These are phyloP conservation scores for Bisporella sp. DNA, from an alignment of 2,329 filamentous ascomycete genomes.

Conservation along the genomic window DNA sequence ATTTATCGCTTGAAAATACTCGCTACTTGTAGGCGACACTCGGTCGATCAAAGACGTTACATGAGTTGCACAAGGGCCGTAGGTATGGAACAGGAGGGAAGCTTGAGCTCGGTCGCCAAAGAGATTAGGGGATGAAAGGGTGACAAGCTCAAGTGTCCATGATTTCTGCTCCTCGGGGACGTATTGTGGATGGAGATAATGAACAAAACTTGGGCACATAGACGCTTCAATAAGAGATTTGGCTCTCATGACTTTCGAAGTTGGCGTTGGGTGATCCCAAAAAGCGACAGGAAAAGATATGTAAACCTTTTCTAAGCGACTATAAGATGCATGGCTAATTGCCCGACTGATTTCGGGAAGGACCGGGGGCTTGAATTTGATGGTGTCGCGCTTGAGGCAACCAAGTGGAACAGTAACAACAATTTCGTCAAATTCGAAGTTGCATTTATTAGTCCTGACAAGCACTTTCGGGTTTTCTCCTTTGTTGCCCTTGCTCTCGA, in stretches of 20 bases:
- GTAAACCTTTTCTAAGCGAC: slow-evolving; percentile 41
- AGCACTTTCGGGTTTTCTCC: slow-evolving; percentile 8
- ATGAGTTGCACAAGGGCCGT: slow-evolving; percentile 34
- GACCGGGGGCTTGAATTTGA: slow-evolving; percentile 36
- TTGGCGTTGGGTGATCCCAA: slow-evolving; percentile 34
- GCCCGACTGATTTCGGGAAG: slow-evolving; percentile 35
- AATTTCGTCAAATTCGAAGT: slow-evolving; percentile 32
- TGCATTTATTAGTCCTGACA: slow-evolving; percentile 8
- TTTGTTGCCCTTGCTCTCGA: slow-evolving; percentile 6
- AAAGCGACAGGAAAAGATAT: slow-evolving; percentile 57
- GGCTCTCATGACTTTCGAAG: slow-evolving; percentile 7
- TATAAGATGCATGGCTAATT: slow-evolving; percentile 37
- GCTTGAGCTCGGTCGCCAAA: slow-evolving; percentile 43
- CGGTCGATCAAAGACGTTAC: slow-evolving; percentile 20
- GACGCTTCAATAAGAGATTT: slow-evolving; percentile 3
- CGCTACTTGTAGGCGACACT: slow-evolving; percentile 7
- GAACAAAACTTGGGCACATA: slow-evolving; percentile 41
- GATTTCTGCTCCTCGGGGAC: slow-evolving; percentile 37
- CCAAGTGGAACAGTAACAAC: slow-evolving; percentile 46
- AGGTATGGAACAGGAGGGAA: slow-evolving; percentile 61
- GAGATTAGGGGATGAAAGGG: slow-evolving; percentile 45
- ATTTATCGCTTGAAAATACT: slow-evolving; percentile 23
- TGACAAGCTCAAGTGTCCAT: slow-evolving; percentile 57
- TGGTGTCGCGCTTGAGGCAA: slow-evolving; percentile 37
- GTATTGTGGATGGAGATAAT: slow-evolving; percentile 55